A percentile compares a stretch with the other conserved stretches of the same genome.
Evolutionary conservation across 345 rosid genomes (phyloP).

Genomic region (Draba incana): DNA sequence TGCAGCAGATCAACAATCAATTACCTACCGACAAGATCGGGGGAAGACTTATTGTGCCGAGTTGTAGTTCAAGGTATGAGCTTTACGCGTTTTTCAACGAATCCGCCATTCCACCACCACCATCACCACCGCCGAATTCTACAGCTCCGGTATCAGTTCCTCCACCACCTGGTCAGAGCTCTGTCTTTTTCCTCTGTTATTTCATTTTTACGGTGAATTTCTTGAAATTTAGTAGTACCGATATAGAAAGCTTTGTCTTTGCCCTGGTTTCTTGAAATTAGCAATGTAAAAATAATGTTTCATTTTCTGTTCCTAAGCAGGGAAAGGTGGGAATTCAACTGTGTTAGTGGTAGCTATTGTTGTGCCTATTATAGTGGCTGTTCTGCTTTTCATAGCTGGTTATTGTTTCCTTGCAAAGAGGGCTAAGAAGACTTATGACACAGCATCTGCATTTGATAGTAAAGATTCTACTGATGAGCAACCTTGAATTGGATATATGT

Average conservation of each 20-base stretch:
- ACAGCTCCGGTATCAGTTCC: slow-evolving; percentile 6
- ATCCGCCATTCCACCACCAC: slow-evolving; percentile 4
- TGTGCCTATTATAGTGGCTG: slow-evolving; percentile 32
- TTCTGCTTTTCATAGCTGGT: slow-evolving; percentile 39
- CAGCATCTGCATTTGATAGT: slow-evolving; percentile 40
- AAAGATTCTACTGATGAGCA: neutral
- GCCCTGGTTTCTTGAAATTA: neutral
- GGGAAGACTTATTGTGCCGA: slow-evolving; percentile 36
- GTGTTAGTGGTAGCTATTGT: slow-evolving; percentile 40
- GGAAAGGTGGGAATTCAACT: slow-evolving; percentile 1
- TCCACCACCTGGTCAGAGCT: slow-evolving; percentile 12
- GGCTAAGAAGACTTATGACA: slow-evolving; percentile 33
- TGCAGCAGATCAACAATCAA: neutral
- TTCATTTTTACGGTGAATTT: neutral
- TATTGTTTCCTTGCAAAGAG: slow-evolving; percentile 43
- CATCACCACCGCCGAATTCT: slow-evolving; percentile 1
- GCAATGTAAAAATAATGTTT: no score
- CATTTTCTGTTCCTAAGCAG: no score
- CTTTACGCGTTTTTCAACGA: slow-evolving; percentile 41
- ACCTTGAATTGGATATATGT: neutral
- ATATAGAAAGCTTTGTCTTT: neutral
- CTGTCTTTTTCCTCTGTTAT: neutral
- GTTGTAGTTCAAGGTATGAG: slow-evolving; percentile 52
- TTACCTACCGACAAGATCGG: slow-evolving; percentile 37
- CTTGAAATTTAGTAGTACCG: neutral